Conservation (phyloP, 208 protist species). For the Crithidia acanthocephali region DNA sequence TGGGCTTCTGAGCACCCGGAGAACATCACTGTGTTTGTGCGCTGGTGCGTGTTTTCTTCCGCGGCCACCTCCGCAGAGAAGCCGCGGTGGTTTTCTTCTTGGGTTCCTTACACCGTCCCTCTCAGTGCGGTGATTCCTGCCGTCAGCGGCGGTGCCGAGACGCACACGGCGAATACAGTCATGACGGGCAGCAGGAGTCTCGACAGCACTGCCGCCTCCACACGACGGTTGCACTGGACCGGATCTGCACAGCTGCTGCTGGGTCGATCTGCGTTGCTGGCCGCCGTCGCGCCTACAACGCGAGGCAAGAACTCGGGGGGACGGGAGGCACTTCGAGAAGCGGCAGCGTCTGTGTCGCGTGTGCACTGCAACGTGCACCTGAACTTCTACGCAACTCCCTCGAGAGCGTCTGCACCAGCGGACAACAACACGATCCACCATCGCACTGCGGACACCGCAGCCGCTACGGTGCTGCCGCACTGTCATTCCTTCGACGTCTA, state of each 20-base stretch:
- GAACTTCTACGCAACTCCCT: not conserved
- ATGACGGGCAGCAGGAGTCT: conserved; percentile 2
- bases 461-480: not conserved
- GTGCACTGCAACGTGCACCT: conserved; percentile 31
- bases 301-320: too few species aligned
- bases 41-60: conserved; percentile 12
- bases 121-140: not conserved
- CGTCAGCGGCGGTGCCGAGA: not conserved
- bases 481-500: conserved; percentile 34
- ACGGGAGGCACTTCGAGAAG: not conserved
- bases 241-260: conserved; percentile 18
- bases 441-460: not conserved
- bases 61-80: not conserved
- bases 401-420: not conserved
- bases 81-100: conserved; percentile 8
- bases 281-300: not conserved
- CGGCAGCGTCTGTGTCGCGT: conserved; percentile 17
- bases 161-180: conserved; percentile 15
- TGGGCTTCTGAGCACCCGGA: conserved; percentile 10
- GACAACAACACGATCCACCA: not conserved
- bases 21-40: conserved; percentile 7
- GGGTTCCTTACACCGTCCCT: conserved; percentile 24
- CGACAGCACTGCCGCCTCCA: not conserved
- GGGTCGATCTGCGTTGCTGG: conserved; percentile 8
- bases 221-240: not conserved